Percentiles rank a stretch among this genome's conserved stretches.
Conservation (phyloP, 192 early-diverging fungal genomes). For the Rhizophagus clarus region DNA sequence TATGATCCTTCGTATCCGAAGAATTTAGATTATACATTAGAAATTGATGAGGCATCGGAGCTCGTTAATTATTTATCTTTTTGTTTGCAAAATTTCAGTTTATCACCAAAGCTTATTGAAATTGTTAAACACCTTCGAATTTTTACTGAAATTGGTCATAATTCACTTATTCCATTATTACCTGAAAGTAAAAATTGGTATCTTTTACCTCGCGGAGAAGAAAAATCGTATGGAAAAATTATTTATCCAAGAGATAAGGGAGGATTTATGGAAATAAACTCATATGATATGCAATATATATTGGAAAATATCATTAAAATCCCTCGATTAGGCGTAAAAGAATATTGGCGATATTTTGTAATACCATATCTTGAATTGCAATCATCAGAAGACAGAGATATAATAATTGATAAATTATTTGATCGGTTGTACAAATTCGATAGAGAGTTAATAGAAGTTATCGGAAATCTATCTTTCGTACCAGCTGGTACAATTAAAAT, state of each 20-base stretch:
- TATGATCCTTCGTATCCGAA: no score
- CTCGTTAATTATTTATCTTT: neutral
- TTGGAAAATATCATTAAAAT: neutral
- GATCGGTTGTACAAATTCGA: neutral
- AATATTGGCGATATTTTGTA: neutral
- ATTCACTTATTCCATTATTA: neutral
- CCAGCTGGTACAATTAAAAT: neutral
- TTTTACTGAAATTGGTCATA: neutral
- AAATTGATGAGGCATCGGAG: neutral
- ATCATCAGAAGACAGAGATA: neutral
- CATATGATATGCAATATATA: neutral
- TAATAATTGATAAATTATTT: neutral
- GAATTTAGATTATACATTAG: no score
- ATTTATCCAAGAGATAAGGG: neutral
- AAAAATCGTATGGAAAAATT: neutral
- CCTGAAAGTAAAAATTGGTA: neutral
- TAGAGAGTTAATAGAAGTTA: neutral
- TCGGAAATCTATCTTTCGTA: neutral
- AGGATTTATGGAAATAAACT: neutral
- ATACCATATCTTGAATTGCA: neutral
- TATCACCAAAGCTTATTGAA: neutral
- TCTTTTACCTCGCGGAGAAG: neutral
- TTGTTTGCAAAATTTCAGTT: neutral
- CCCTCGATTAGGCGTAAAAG: neutral
- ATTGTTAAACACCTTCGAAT: neutral